phyloP scores from a whole-genome alignment of 2,329 filamentous ascomycete species.

The Pseudogymnoascus sp. region DNA sequence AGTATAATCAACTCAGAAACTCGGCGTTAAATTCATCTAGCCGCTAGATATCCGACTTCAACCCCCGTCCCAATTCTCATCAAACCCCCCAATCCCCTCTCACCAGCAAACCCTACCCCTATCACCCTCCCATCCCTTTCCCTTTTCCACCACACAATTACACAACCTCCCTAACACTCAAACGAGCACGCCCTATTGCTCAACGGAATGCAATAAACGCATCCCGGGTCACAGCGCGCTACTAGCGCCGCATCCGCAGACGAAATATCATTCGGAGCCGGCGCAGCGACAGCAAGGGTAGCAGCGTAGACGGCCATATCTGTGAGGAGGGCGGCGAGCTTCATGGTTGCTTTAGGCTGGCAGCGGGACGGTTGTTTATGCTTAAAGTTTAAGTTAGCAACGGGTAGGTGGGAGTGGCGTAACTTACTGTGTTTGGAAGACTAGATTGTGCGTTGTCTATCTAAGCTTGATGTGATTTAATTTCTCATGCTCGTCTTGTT shows the following conservation, averaged over 20 bases:
- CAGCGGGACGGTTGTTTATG: not conserved
- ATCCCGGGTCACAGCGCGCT: not conserved
- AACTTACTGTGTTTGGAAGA: not conserved
- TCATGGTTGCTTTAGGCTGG: not conserved
- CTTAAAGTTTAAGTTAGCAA: not conserved
- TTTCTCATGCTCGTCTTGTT: too few relatives aligned
- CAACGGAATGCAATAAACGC: not conserved
- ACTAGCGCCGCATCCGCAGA: not conserved
- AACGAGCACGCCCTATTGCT: not conserved
- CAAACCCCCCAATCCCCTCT: not conserved
- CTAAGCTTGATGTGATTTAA: not conserved
- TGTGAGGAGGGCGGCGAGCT: not conserved
- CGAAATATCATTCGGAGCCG: not conserved
- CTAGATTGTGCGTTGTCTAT: not conserved
- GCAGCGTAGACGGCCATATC: not conserved
- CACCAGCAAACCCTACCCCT: too few relatives aligned
- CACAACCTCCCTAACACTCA: not conserved
- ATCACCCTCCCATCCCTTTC: too few relatives aligned
- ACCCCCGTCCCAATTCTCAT: too few relatives aligned
- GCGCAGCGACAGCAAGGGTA: not conserved
- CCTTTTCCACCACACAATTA: too few relatives aligned
- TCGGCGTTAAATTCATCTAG: not conserved
- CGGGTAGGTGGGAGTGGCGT: not conserved
- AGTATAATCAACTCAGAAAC: too few relatives aligned
- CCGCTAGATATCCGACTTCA: not conserved